Evolutionary conservation across 2,329 filamentous ascomycete genomes (phyloP).

Genomic region (Fusarium duplospermum): DNA sequence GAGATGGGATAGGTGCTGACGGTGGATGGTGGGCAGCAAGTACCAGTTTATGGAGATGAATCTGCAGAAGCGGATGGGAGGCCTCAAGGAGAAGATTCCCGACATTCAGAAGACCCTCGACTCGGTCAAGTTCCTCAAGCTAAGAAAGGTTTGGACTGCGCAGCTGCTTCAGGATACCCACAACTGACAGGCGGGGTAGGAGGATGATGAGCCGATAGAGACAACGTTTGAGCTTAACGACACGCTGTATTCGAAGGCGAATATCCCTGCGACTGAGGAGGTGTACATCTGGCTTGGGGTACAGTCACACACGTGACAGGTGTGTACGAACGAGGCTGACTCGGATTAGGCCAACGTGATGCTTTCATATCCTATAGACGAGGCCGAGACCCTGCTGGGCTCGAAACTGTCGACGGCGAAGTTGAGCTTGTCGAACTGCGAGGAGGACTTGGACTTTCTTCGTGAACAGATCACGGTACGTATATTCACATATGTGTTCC

Average conservation of each 20-base stretch:
- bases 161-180: not conserved
- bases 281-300: slow-evolving; percentile 98
- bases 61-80: slow-evolving; percentile 82
- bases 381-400: slow-evolving; percentile 82
- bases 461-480: slow-evolving; percentile 94
- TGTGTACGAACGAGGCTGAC: slow-evolving; percentile 38
- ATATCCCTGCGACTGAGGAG: slow-evolving; percentile 84
- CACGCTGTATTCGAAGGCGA: slow-evolving; percentile 90
- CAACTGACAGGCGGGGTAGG: slow-evolving; percentile 48
- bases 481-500: slow-evolving; percentile 19
- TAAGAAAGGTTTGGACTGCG: slow-evolving; percentile 69
- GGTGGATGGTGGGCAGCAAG: slow-evolving; percentile 71
- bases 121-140: slow-evolving; percentile 86
- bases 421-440: slow-evolving; percentile 84
- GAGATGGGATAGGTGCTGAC: slow-evolving; percentile 31
- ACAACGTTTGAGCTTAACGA: slow-evolving; percentile 98
- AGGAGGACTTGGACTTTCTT: slow-evolving; percentile 96
- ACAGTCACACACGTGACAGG: slow-evolving; percentile 33
- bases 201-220: slow-evolving; percentile 77
- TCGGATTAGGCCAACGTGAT: slow-evolving; percentile 86
- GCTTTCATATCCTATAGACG: slow-evolving; percentile 91
- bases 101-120: slow-evolving; percentile 97
- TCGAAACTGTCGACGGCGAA: slow-evolving; percentile 85
- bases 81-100: slow-evolving; percentile 93
- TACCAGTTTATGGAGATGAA: slow-evolving; percentile 99